Evolutionary conservation across 805 yeast species (phyloP).

Genomic region (Torulaspora maleeae): DNA sequence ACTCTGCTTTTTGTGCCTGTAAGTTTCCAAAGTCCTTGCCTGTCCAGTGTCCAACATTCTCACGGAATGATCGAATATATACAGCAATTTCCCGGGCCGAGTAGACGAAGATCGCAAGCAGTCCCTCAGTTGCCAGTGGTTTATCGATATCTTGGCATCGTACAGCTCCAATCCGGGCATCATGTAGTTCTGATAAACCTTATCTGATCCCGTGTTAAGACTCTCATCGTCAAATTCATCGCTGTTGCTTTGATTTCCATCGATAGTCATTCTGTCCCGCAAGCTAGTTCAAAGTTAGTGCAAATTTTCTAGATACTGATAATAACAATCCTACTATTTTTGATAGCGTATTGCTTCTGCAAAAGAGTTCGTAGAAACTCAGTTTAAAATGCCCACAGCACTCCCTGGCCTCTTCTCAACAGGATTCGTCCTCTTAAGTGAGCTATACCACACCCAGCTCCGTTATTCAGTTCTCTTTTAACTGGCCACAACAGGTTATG

Average conservation of each 20-base stretch:
- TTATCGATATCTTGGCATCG: conserved; percentile 33
- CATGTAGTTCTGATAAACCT: conserved; percentile 32
- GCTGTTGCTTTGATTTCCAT: conserved; percentile 15
- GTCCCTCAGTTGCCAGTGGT: conserved; percentile 81
- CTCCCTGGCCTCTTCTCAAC: background rate
- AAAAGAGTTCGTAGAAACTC: background rate
- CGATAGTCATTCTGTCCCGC: conserved; percentile 17
- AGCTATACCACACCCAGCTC: background rate
- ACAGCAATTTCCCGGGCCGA: conserved; percentile 45
- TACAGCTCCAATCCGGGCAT: conserved; percentile 33
- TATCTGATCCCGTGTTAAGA: conserved; percentile 29
- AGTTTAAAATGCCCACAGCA: background rate
- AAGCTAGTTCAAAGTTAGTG: background rate
- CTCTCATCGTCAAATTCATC: conserved; percentile 25
- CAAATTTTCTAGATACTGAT: conserved; percentile 6
- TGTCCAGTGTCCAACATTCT: conserved; percentile 40
- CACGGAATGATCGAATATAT: conserved; percentile 54
- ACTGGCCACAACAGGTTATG: background rate
- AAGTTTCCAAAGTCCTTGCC: conserved; percentile 3
- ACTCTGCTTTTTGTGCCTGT: conserved; percentile 5
- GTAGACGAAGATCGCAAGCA: conserved; percentile 51
- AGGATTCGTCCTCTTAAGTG: background rate
- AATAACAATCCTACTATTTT: background rate
- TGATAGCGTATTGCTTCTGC: background rate
- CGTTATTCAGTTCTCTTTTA: no score